Evolutionary conservation across 805 yeast genomes (phyloP).

Genomic region (Nakazawaea laoshanensis): DNA sequence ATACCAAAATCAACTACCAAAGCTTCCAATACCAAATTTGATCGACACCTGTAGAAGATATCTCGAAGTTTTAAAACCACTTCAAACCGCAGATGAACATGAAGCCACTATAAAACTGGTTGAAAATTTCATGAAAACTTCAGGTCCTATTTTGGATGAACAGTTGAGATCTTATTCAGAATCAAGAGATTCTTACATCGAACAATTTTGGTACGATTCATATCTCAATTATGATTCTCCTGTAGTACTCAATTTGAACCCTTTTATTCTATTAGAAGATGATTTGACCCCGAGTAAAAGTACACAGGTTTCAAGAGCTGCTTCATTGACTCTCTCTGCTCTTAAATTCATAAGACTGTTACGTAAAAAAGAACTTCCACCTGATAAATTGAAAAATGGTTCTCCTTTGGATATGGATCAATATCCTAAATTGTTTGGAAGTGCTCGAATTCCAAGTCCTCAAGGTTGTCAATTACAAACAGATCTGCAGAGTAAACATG

Average conservation of each 20-base stretch:
- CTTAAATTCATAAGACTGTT: conserved; percentile 75
- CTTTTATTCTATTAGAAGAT: conserved; percentile 83
- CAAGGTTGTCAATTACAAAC: conserved; percentile 83
- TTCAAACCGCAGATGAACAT: conserved; percentile 75
- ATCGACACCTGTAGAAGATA: conserved; percentile 59
- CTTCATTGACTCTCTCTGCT: conserved; percentile 67
- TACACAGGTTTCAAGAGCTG: conserved; percentile 72
- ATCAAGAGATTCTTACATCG: conserved; percentile 71
- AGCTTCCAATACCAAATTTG: conserved; percentile 77
- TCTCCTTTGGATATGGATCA: conserved; percentile 83
- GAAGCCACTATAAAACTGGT: conserved; percentile 52
- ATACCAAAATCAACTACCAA: conserved; percentile 48
- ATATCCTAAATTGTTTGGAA: conserved; percentile 78
- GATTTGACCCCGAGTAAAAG: conserved; percentile 70
- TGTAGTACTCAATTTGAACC: conserved; percentile 86
- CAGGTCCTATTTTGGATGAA: conserved; percentile 52
- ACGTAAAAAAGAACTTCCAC: conserved; percentile 63
- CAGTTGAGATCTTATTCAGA: conserved; percentile 55
- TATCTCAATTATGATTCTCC: conserved; percentile 82
- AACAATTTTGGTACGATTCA: conserved; percentile 92
- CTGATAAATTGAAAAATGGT: conserved; percentile 57
- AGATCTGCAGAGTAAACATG: conserved; percentile 67
- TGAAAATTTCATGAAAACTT: conserved; percentile 41
- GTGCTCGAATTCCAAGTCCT: conserved; percentile 77
- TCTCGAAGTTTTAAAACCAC: conserved; percentile 60